Base-by-base conservation (phyloP, 179 eudicot species). In the Dionaea muscipula region DNA sequence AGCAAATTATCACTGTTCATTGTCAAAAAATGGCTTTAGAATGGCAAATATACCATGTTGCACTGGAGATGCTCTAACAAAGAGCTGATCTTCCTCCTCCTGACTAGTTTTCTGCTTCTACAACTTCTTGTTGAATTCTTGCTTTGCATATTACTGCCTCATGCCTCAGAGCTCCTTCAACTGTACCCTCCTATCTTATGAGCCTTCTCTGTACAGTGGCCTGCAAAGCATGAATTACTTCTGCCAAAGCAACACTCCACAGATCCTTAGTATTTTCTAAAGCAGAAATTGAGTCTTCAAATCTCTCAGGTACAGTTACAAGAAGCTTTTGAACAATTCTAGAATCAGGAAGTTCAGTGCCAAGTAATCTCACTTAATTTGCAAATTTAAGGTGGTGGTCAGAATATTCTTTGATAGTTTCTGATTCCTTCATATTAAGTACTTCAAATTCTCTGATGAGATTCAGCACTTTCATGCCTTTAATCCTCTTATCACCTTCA, bases 401-500 rank as follows among this genome's bases (percentile, higher is more conserved):
- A n/a, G n/a, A n/a, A n/a, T n/a, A 55, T 3, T 6, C 39, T 37
- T n/a, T n/a, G n/a, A n/a, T n/a, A n/a, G n/a, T n/a, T n/a, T n/a
- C n/a, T n/a, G n/a, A n/a, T n/a, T n/a, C 45, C 31, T 55, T 55
- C 47, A 39, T 55, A 11, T 11, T 21, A 7, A 12, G 40, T 15
- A 21, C 7, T 14, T 55, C 47, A 17, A 55, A 55, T 5, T 55
- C 59, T 39, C 26, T 28, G 0, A 55, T 37, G 14, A 55, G 31
- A 39, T 55, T 55, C 19, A 38, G 15, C 21, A 55, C 47, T 16
- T 39, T 16, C 27, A 55, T 55, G 3, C 59, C 59, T 55, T 24
- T 55, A 9, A 55, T 19, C 19, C 47, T 33, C 21, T 55, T 31
- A 55, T 38, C 19, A 18, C 59, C 59, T 55, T 36, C 47, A 55